Evolutionary conservation across 306 rosid genomes (phyloP), one percentile per base, ranked within the genome.

Genomic region (Prunus davidiana): DNA sequence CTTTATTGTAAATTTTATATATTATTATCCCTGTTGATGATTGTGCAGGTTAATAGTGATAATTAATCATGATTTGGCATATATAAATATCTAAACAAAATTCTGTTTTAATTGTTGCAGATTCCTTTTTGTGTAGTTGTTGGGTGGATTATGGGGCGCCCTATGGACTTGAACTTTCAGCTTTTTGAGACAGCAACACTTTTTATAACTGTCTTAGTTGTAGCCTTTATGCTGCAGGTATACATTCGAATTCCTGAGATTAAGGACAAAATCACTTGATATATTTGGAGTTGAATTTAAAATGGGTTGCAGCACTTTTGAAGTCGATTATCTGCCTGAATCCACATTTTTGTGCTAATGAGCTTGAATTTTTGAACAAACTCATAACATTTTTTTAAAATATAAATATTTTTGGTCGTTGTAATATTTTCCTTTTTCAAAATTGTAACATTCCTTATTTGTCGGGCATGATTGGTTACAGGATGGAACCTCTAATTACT

Each of bases 401-500:
- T 12, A 32, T 54, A 38, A 38, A 38, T 38, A 6, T 19, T 41
- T 20, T 9, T 55, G 11, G 1, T 72, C 13, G 13, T 41, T 64
- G 45, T 10, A 41, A 11, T 50, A 41, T 28, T 63, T 32, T 32
- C 20, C 22, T 52, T 24, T 22, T 70, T 70, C 41, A 24, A 8
- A 25, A 38, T 66, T 34, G 25, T 45, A 24, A 76, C 25, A 49
- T 38, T 75, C 70, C 13, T 3, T 47, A 43, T 54, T 6, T 43
- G 54, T 64, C 57, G 57, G 55, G 67, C 16, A 28, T 51, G 9
- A 7, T 84, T 74, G 32, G 57, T 83, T 88, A 85, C 87, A 92
- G 97, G 97, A 90, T 52, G 97, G 97, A 81, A 88, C 91, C 56
- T 84, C 96, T 13, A 87, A 90, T 81, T 90, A 92, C 83, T 87